Percentiles rank a stretch among this genome's conserved stretches.
These are phyloP conservation scores for Agmasoma carcini DNA, from an alignment of 371 early-diverging fungal genomes.

Conservation along the genomic window DNA sequence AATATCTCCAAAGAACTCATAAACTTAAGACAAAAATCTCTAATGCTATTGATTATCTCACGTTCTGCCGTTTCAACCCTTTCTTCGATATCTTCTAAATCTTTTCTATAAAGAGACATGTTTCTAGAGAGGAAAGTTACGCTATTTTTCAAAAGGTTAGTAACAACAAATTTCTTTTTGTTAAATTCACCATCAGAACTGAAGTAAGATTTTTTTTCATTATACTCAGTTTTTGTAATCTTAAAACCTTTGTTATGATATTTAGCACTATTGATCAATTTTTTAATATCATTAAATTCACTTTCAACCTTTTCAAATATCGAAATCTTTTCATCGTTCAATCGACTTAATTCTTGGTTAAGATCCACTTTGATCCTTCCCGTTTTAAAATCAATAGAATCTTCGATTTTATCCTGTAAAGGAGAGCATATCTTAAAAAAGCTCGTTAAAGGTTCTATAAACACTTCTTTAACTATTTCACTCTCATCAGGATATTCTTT, in stretches of 20 bases:
- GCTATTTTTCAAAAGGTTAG: slow-evolving; percentile 46
- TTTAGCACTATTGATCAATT: not conserved
- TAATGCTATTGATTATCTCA: slow-evolving; percentile 23
- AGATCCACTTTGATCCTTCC: slow-evolving; percentile 9
- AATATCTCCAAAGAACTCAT: slow-evolving; percentile 38
- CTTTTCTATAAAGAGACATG: slow-evolving; percentile 2
- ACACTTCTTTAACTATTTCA: slow-evolving; percentile 7
- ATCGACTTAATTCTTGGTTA: slow-evolving; percentile 1
- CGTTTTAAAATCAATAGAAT: slow-evolving; percentile 29
- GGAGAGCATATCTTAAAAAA: slow-evolving; percentile 6
- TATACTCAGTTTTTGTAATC: slow-evolving; percentile 45
- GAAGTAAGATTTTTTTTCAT: no score
- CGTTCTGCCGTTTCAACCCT: slow-evolving; percentile 29
- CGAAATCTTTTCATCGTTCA: slow-evolving; percentile 6
- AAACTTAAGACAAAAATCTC: slow-evolving; percentile 13
- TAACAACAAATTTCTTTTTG: slow-evolving; percentile 34
- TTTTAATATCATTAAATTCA: slow-evolving; percentile 34
- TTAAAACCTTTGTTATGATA: slow-evolving; percentile 34
- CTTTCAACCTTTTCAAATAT: slow-evolving; percentile 36
- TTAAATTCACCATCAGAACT: no score
- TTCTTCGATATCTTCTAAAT: slow-evolving; percentile 6
- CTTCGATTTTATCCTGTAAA: slow-evolving; percentile 28
- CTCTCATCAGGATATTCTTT: not conserved
- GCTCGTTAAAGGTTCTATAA: slow-evolving; percentile 30
- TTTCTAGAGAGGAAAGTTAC: slow-evolving; percentile 47